Evolutionary conservation across 768 basidiomycete genomes (phyloP).

Genomic region (Lyophyllum atratum): DNA sequence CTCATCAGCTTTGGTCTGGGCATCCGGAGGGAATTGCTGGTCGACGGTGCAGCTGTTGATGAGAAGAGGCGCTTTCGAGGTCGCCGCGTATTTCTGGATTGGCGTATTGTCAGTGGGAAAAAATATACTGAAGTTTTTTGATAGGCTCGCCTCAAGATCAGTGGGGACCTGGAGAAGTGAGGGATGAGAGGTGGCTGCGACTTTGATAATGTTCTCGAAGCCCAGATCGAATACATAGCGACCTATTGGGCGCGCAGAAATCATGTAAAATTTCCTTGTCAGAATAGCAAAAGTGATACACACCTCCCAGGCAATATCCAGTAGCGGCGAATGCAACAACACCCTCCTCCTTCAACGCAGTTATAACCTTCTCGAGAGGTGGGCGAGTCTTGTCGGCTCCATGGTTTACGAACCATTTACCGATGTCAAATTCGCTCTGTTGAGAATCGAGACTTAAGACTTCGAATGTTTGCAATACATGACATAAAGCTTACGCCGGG

Average conservation of each 20-base stretch:
- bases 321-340: slow-evolving; percentile 58
- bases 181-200: slow-evolving; percentile 56
- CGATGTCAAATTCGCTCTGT: slow-evolving; percentile 37
- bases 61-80: slow-evolving; percentile 44
- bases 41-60: slow-evolving; percentile 60
- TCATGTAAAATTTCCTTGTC: background rate
- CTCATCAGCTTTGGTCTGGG: slow-evolving; percentile 46
- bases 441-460: background rate
- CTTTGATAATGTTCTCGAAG: slow-evolving; percentile 53
- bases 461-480: background rate
- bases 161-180: slow-evolving; percentile 58
- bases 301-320: slow-evolving; percentile 74
- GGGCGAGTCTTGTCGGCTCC: slow-evolving; percentile 42
- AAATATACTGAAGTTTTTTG: background rate
- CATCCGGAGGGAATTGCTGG: slow-evolving; percentile 47
- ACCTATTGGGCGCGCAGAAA: slow-evolving; percentile 25
- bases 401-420: slow-evolving; percentile 48
- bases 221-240: slow-evolving; percentile 66
- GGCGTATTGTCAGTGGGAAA: background rate
- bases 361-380: slow-evolving; percentile 54
- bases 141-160: slow-evolving; percentile 56
- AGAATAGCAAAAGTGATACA: slow-evolving; percentile 8
- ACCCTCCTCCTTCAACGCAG: slow-evolving; percentile 58
- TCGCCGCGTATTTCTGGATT: slow-evolving; percentile 45
- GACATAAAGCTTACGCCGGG: slow-evolving; percentile 27